A percentile compares a stretch with the other conserved stretches of the same genome.
Conservation (phyloP, 352 stramenopile species). For the Globisporangium rhizosaccharum region DNA sequence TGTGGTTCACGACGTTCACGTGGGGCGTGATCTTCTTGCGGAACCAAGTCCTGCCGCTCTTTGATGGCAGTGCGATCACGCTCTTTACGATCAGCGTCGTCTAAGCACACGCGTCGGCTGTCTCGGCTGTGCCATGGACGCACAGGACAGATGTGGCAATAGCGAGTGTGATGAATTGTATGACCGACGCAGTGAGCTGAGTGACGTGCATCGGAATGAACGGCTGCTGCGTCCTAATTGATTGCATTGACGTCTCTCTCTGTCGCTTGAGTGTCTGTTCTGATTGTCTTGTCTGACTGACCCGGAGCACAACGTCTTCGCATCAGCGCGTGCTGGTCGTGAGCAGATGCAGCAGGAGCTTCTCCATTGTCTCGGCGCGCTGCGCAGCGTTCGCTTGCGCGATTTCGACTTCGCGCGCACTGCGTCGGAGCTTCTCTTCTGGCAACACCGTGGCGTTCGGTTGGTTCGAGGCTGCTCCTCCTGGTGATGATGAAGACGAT, state of each 20-base stretch:
- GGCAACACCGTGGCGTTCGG: conserved; percentile 24
- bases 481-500: no score
- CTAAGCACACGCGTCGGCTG: conserved; percentile 19
- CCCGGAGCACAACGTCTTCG: no score
- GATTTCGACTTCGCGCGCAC: conserved; percentile 43
- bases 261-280: no score
- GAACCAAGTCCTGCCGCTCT: conserved; percentile 95
- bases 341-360: conserved; percentile 63
- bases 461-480: conserved; percentile 17
- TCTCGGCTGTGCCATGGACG: no score
- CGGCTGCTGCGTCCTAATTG: no score
- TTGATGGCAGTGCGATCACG: conserved; percentile 95
- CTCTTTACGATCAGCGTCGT: conserved; percentile 92
- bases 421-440: conserved; percentile 57
- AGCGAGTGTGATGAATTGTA: no score
- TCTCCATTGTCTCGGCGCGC: conserved; percentile 68
- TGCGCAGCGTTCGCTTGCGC: conserved; percentile 47
- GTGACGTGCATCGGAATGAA: no score
- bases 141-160: no score
- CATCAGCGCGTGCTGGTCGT: conserved; percentile 39
- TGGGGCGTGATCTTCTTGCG: conserved; percentile 99
- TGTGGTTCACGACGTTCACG: conserved; percentile 99
- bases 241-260: no score
- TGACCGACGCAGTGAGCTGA: no score
- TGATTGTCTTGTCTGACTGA: no score